Evolutionary conservation across 805 yeast genomes (phyloP).

Genomic region (Komagataella pastoris): DNA sequence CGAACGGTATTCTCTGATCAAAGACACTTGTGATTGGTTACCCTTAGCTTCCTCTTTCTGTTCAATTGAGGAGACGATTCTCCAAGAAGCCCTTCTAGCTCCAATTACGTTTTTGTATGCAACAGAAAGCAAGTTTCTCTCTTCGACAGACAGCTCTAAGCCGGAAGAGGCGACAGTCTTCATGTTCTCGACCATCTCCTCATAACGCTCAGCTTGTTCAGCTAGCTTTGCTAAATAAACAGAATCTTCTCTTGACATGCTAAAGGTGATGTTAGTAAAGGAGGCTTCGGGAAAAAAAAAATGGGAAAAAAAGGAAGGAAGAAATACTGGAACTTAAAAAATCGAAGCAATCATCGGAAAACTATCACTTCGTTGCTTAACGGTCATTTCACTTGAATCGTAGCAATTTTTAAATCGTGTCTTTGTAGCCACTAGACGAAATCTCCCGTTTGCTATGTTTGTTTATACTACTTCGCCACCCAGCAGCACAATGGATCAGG

Average conservation of each 20-base stretch:
- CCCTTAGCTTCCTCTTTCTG: slow-evolving; percentile 97
- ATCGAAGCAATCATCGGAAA: not conserved
- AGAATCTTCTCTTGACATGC: slow-evolving; percentile 81
- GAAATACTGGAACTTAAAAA: not conserved
- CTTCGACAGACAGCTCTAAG: slow-evolving; percentile 92
- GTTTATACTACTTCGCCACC: not conserved
- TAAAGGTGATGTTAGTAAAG: not conserved
- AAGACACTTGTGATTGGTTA: slow-evolving; percentile 76
- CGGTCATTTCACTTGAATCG: not conserved
- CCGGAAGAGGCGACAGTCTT: slow-evolving; percentile 94
- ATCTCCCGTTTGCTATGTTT: not conserved
- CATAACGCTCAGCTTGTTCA: slow-evolving; percentile 99
- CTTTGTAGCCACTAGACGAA: not conserved
- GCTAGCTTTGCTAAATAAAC: slow-evolving; percentile 97
- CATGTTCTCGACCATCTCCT: slow-evolving; percentile 98
- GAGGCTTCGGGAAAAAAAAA: not conserved
- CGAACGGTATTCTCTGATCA: slow-evolving; percentile 88
- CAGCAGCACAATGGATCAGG: not conserved
- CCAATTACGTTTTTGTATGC: slow-evolving; percentile 98
- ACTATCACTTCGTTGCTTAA: not conserved
- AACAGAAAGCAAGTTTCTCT: slow-evolving; percentile 91
- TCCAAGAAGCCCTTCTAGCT: slow-evolving; percentile 99
- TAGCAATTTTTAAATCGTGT: not conserved
- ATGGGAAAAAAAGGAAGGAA: not conserved
- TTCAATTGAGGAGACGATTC: slow-evolving; percentile 95